A percentile compares a stretch with the other conserved stretches of the same genome.
These are phyloP conservation scores for Rhodotorula taiwanensis DNA, from an alignment of 768 basidiomycete species.

Conservation along the genomic window DNA sequence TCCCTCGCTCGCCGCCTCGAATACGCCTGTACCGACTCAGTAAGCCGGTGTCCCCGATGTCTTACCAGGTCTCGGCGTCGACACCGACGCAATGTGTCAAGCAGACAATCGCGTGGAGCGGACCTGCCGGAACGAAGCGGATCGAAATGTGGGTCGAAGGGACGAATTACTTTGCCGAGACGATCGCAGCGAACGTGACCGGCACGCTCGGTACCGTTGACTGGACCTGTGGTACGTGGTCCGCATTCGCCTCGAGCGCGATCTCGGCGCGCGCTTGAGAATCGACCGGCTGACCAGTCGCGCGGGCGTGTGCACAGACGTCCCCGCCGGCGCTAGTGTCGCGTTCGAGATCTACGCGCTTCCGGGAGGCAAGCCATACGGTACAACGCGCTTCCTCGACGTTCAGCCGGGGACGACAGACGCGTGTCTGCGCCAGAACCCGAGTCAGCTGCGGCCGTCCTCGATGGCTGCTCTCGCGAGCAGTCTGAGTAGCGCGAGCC, in stretches of 20 bases:
- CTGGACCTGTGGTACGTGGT: conserved; percentile 4
- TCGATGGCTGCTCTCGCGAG: not conserved
- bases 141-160: not conserved
- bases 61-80: not conserved
- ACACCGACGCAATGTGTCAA: conserved; percentile 7
- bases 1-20: too few species aligned
- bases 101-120: not conserved
- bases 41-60: too few species aligned
- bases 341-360: not conserved
- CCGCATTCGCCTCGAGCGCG: too few species aligned
- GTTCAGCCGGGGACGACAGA: conserved; percentile 13
- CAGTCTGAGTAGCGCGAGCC: not conserved
- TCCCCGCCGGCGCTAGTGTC: conserved; percentile 13
- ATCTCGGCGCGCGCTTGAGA: too few species aligned
- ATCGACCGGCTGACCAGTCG: not conserved
- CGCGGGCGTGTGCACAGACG: conserved; percentile 5
- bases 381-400: not conserved
- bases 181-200: not conserved
- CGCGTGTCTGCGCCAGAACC: conserved; percentile 2
- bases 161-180: conserved; percentile 10
- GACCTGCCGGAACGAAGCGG: not conserved
- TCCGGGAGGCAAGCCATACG: not conserved
- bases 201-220: not conserved
- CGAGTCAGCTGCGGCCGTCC: not conserved
- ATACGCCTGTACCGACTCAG: too few species aligned